Base-by-base conservation (phyloP, 106 monocot species). In the Acorus gramineus region DNA sequence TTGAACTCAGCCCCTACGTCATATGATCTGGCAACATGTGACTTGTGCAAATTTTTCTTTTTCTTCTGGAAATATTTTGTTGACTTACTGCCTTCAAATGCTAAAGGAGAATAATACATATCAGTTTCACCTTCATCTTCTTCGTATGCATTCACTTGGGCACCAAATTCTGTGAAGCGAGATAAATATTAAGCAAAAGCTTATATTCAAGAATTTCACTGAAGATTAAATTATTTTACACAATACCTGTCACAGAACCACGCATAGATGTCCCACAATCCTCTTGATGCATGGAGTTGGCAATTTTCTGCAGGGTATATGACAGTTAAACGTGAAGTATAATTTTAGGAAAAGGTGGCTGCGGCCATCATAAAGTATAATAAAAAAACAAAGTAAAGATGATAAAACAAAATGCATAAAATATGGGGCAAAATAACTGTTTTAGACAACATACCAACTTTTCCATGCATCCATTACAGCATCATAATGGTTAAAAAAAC, bases 51-150 rank as follows among this genome's bases (percentile, higher is more conserved):
- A 12, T 7, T 13, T 14, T 89, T 88, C 59, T 63, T 86, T 65
- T 84, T 89, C 65, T 77, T 89, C 66, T 72, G 62, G 69, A 63
- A 44, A 63, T 79, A 71, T 63, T 77, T 89, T 59, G 82, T 71
- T 76, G 77, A 67, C 63, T 66, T 71, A 44, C 69, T 74, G 43
- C 69, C 78, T 49, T 82, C 81, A 81, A 74, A 65, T 7, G 52
- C 8, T 73, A 78, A 75, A 58, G 78, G 63, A 4, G 74, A 64
- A 61, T 69, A 59, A 69, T 71, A 77, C 55, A 71, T 66, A 47
- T 72, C 63, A 49, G 83, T 81, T 70, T 86, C 86, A 73, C 75
- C 86, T 82, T 86, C 89, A 77, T 94, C 92, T 47, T 93, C 93
- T 71, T 86, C 86, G 64, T 75, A 77, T 51, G 67, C 67, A 80